Conservation (phyloP, 495 filamentous ascomycete species). For the Neurospora pannonica region DNA sequence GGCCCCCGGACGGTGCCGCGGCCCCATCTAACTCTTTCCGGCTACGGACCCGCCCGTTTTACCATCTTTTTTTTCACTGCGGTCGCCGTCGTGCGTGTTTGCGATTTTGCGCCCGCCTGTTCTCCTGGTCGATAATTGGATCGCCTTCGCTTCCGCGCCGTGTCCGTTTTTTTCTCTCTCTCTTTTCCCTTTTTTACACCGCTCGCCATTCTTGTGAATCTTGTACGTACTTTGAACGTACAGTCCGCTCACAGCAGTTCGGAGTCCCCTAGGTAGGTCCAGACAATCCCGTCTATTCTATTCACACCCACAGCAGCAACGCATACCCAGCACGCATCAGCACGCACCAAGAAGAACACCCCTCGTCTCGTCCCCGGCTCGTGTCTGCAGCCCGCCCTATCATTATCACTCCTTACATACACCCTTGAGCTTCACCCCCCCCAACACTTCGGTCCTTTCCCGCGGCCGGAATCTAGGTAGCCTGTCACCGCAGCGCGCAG, state of each 20-base stretch:
- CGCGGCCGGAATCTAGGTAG: background rate
- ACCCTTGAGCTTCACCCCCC: background rate
- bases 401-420: background rate
- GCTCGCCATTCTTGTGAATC: background rate
- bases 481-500: background rate
- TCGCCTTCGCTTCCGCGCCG: conserved; percentile 7
- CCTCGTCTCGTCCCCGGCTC: conserved; percentile 16
- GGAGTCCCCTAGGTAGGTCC: background rate
- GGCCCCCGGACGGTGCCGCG: conserved; percentile 4
- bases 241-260: background rate
- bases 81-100: conserved; percentile 1
- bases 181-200: conserved; percentile 11
- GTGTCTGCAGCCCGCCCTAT: background rate
- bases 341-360: conserved; percentile 9
- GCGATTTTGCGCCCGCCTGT: background rate
- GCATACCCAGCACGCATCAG: background rate
- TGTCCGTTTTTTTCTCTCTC: conserved; percentile 12
- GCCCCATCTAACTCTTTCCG: conserved; percentile 15
- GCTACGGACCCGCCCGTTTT: conserved; percentile 11
- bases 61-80: conserved; percentile 10
- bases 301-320: background rate
- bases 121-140: background rate
- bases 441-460: background rate
- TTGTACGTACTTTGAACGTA: background rate
- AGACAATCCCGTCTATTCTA: background rate